Conservation (phyloP, 1,284 basidiomycete genomes). For the Cerioporus squamosus region DNA sequence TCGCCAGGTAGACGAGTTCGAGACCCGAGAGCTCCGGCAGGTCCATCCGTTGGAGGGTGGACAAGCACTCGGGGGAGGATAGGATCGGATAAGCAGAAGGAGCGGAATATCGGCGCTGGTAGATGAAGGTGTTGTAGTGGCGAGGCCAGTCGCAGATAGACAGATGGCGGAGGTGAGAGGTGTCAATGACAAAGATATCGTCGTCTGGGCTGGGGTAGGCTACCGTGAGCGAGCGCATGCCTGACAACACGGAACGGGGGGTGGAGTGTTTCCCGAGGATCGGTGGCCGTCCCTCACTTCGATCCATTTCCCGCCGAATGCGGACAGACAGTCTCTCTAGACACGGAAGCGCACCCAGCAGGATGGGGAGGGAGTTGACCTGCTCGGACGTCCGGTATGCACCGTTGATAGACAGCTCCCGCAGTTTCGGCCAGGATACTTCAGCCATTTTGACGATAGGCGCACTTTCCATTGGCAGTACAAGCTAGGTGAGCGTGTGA, state of each 20-base stretch:
- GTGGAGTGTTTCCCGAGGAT: not conserved
- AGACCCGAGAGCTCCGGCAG: not conserved
- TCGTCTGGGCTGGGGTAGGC: conserved; percentile 5
- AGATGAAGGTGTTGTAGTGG: not conserved
- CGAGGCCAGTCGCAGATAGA: conserved; percentile 4
- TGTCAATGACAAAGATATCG: conserved; percentile 1
- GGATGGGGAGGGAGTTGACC: not conserved
- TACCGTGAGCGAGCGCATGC: not conserved
- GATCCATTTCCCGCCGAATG: not conserved
- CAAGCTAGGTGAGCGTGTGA: not conserved
- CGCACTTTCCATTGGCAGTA: not conserved
- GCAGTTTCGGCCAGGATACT: not conserved
- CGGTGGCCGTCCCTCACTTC: not conserved
- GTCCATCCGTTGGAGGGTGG: not conserved
- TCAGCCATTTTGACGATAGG: not conserved
- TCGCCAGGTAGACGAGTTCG: not conserved
- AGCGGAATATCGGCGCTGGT: too few relatives aligned
- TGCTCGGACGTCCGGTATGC: not conserved
- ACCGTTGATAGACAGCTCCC: not conserved
- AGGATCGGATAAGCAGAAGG: not conserved
- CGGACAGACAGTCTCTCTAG: not conserved
- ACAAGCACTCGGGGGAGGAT: not conserved
- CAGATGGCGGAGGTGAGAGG: not conserved
- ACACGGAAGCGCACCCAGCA: not conserved
- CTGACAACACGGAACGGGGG: not conserved